A percentile compares a stretch with the other conserved stretches of the same genome.
These are phyloP conservation scores for Curvularia verruculosa DNA, from an alignment of 2,329 filamentous ascomycete genomes.

Conservation along the genomic window DNA sequence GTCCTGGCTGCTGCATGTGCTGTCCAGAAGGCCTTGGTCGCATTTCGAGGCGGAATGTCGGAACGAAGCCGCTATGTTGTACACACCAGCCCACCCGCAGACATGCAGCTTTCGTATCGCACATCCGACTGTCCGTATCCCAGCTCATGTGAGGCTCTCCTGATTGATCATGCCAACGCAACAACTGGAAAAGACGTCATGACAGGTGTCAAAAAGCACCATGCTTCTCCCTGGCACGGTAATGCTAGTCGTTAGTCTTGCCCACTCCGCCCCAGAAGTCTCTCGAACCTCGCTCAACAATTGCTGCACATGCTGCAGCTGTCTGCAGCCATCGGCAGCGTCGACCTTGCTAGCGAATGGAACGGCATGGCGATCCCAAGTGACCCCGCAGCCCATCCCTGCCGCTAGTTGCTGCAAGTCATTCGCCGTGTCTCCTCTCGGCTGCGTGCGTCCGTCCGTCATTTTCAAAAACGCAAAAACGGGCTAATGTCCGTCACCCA, in stretches of 20 bases:
- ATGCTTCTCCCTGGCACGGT: slow-evolving; percentile 3
- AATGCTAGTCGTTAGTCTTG: slow-evolving; percentile 4
- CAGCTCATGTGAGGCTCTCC: slow-evolving; percentile 7
- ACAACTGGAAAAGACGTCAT: slow-evolving; percentile 11
- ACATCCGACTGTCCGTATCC: slow-evolving; percentile 13
- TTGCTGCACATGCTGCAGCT: slow-evolving; percentile 27
- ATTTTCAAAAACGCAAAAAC: slow-evolving; percentile 26
- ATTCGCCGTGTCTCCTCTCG: slow-evolving; percentile 40
- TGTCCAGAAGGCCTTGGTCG: neutral
- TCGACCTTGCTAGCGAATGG: slow-evolving; percentile 32
- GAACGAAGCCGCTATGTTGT: slow-evolving; percentile 14
- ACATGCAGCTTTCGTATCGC: slow-evolving; percentile 15
- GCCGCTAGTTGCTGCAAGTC: slow-evolving; percentile 48
- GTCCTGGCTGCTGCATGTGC: neutral
- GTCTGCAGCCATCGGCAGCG: slow-evolving; percentile 24
- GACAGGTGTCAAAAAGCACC: slow-evolving; percentile 4
- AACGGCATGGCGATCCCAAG: slow-evolving; percentile 18
- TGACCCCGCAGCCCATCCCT: slow-evolving; percentile 38
- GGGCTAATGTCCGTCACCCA: slow-evolving; percentile 32
- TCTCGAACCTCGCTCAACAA: slow-evolving; percentile 19
- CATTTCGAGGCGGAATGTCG: slow-evolving; percentile 15
- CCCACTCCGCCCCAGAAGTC: slow-evolving; percentile 6
- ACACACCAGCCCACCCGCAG: slow-evolving; percentile 16
- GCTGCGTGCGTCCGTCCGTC: slow-evolving; percentile 30
- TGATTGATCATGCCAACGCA: slow-evolving; percentile 6